phyloP scores from a whole-genome alignment of 306 rosid species.

The Carpinus viminea region DNA sequence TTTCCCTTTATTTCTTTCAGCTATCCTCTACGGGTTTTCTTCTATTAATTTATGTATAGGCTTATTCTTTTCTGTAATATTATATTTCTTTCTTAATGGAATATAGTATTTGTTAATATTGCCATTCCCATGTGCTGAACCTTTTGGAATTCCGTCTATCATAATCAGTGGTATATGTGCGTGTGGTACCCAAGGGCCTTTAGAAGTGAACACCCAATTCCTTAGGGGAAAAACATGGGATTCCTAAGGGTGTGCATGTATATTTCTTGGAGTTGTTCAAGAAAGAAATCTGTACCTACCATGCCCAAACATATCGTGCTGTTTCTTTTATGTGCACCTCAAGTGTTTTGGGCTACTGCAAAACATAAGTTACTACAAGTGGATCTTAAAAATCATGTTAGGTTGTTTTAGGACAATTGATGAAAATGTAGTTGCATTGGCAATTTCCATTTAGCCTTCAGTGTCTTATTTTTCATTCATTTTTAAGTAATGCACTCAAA shows the following conservation, averaged over 20 bases:
- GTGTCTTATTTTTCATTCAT: not conserved
- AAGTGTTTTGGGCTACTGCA: not conserved
- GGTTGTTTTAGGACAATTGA: not conserved
- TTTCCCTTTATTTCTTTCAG: not conserved
- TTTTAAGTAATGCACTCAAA: not conserved
- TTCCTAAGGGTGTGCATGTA: not conserved
- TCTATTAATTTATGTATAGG: not conserved
- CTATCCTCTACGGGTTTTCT: not conserved
- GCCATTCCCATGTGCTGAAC: not conserved
- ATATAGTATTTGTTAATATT: too few species aligned
- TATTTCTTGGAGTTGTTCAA: constrained; percentile 8
- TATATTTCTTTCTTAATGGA: too few species aligned
- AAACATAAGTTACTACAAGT: not conserved
- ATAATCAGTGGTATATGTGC: not conserved
- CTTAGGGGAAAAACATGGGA: too few species aligned
- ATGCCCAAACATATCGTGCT: not conserved
- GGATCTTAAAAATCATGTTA: not conserved
- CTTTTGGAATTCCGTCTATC: constrained; percentile 5
- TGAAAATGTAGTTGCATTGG: not conserved
- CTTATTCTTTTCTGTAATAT: not conserved
- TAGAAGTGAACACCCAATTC: not conserved
- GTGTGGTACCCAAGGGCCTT: not conserved
- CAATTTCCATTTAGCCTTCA: not conserved
- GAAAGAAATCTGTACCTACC: constrained; percentile 21
- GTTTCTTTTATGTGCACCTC: not conserved